Percentiles rank a stretch among this genome's conserved stretches.
Evolutionary conservation across 2,329 filamentous ascomycete genomes (phyloP).

Genomic region (Curvularia hawaiiensis): DNA sequence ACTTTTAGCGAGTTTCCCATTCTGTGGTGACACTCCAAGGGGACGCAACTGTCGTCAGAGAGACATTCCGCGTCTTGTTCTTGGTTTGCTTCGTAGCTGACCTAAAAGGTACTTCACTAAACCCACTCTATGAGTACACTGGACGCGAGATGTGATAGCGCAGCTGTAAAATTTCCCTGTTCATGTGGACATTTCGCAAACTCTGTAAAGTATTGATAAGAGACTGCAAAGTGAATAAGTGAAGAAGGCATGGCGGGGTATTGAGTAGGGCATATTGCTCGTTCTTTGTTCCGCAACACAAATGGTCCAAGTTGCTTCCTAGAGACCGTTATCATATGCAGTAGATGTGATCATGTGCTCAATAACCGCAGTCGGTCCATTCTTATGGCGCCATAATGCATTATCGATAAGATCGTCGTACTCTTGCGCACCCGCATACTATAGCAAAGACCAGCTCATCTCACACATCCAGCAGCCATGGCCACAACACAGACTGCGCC

Average conservation of each 20-base stretch:
- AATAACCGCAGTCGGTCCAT: not conserved
- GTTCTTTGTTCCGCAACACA: not conserved
- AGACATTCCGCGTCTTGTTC: not conserved
- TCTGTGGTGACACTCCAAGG: not conserved
- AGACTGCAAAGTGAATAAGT: not conserved
- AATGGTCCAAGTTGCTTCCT: not conserved
- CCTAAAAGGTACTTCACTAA: not conserved
- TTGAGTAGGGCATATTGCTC: not conserved
- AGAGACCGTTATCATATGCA: not conserved
- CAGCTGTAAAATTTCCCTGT: not conserved
- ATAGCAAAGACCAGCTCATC: not conserved
- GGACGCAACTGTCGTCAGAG: not conserved
- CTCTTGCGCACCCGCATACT: not conserved
- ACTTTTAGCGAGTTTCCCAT: not conserved
- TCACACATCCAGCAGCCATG: constrained; percentile 22
- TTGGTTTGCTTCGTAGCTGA: not conserved
- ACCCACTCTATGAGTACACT: not conserved
- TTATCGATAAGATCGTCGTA: constrained; percentile 18
- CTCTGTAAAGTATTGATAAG: no score
- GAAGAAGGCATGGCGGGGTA: not conserved
- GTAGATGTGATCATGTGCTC: not conserved
- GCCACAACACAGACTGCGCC: constrained; percentile 31
- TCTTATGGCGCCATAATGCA: constrained; percentile 8
- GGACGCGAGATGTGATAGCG: not conserved
- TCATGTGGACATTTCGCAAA: no score